Evolutionary conservation across 108 stramenopile species (phyloP).

Genomic region (Skeletonema grethae): DNA sequence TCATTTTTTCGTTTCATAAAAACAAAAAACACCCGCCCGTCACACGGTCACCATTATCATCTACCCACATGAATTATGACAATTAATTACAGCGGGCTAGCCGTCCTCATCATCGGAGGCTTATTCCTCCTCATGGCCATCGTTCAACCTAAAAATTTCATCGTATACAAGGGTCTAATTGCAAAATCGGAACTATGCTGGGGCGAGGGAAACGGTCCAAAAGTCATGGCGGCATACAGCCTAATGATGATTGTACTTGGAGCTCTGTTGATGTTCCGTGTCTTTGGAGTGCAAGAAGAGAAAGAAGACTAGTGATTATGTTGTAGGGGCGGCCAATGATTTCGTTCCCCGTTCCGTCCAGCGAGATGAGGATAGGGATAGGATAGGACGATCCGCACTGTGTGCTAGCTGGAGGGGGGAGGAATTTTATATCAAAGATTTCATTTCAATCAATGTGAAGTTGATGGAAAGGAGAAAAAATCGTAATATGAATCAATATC

Average conservation of each 20-base stretch:
- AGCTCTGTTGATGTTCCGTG: slow-evolving; percentile 9
- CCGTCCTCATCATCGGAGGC: slow-evolving; percentile 15
- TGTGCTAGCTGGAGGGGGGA: neutral
- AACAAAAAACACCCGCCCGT: too few species aligned
- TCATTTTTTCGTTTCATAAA: too few species aligned
- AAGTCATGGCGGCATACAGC: slow-evolving; percentile 14
- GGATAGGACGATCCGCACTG: neutral
- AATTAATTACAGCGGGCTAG: slow-evolving; percentile 9
- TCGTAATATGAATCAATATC: neutral
- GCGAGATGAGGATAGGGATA: neutral
- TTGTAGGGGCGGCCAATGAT: neutral
- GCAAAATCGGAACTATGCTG: slow-evolving; percentile 7
- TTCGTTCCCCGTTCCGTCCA: neutral
- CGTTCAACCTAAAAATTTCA: slow-evolving; percentile 17
- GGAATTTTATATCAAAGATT: too few species aligned
- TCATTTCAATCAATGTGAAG: neutral
- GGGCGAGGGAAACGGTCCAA: neutral
- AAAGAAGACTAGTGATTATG: neutral
- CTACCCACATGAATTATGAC: neutral
- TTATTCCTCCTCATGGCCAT: slow-evolving; percentile 23
- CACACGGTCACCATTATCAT: too few species aligned
- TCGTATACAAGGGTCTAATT: slow-evolving; percentile 14
- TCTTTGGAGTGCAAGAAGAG: slow-evolving; percentile 1
- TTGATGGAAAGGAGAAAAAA: neutral
- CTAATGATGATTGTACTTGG: slow-evolving; percentile 24